Evolutionary conservation across 352 stramenopile genomes (phyloP).

Genomic region (Thraustochytrium striatum): DNA sequence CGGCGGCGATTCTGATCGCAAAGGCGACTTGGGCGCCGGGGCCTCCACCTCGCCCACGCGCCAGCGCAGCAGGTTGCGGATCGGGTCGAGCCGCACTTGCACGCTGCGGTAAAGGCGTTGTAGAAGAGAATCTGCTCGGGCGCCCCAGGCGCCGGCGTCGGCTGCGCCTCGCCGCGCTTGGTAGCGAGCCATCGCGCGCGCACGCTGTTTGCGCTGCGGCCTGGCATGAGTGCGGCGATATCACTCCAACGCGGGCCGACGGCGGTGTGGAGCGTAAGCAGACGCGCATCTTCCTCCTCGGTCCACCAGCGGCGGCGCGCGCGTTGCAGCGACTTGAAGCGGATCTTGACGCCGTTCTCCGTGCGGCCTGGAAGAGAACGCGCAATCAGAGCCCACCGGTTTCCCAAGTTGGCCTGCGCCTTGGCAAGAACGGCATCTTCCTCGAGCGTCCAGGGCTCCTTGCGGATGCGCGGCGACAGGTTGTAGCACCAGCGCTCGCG

Average conservation of each 20-base stretch:
- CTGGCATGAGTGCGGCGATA: constrained; percentile 1
- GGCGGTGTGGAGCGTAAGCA: not conserved
- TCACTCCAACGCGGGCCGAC: constrained; percentile 18
- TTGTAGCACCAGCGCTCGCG: constrained; percentile 48
- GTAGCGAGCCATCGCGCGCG: constrained; percentile 5
- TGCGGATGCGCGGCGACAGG: constrained; percentile 19
- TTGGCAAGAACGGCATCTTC: constrained; percentile 15
- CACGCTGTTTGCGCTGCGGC: constrained; percentile 7
- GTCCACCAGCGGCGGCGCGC: constrained; percentile 1
- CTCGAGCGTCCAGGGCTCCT: constrained; percentile 30
- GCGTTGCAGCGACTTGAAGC: constrained; percentile 39
- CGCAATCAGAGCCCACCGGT: constrained; percentile 40
- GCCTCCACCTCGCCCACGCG: not conserved
- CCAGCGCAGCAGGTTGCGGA: not conserved
- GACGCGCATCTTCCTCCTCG: not conserved
- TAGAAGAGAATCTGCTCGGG: constrained; percentile 24
- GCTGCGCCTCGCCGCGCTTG: not conserved
- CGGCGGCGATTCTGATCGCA: not conserved
- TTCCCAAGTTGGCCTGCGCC: not conserved
- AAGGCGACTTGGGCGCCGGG: not conserved
- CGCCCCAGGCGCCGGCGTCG: not conserved
- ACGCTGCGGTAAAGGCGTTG: not conserved
- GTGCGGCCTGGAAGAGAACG: constrained; percentile 34
- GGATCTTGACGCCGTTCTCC: constrained; percentile 50
- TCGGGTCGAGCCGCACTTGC: not conserved